Base-by-base conservation (phyloP, 2,329 filamentous ascomycete genomes). In the Aspergillus clavatus region DNA sequence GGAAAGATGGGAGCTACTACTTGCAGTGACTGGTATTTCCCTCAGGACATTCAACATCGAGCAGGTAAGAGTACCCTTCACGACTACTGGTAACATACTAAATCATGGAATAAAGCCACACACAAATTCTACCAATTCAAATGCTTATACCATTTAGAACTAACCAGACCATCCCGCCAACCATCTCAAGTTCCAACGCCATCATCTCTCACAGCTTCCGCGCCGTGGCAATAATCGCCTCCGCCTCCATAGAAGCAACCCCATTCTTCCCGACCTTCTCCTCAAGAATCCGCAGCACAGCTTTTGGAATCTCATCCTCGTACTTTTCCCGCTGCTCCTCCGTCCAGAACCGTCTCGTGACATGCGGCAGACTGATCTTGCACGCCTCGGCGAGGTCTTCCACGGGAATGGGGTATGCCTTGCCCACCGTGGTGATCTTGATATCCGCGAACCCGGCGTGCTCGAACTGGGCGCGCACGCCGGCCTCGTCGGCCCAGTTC, bases 151-250 rank as follows among this genome's bases (percentile, higher is more conserved):
- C n/a, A n/a, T n/a, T n/a, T n/a, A n/a, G n/a, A n/a, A n/a, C n/a
- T n/a, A n/a, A n/a, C n/a, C n/a, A n/a, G n/a, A n/a, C n/a, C n/a
- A n/a, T n/a, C n/a, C n/a, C n/a, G n/a, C n/a, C n/a, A n/a, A n/a
- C n/a, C n/a, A n/a, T n/a, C n/a, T n/a, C n/a, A n/a, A n/a, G n/a
- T n/a, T n/a, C n/a, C n/a, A n/a, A n/a, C n/a, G n/a, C n/a, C n/a
- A n/a, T n/a, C n/a, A n/a, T n/a, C n/a, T n/a, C n/a, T 27, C 38
- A 28, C 12, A n/a, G 44, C 46, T 67, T 68, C 39, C 50, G 56
- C 16, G 56, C 62, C 14, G 56, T 61, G 1, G 60, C 58, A 36
- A 68, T 37, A 45, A 67, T 53, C 6, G 63, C 63, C 16, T 51
- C 45, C 51, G 57, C 62, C 10, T 57, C 48, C 43, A 58, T 51